Percentiles rank a stretch among this genome's conserved stretches.
Evolutionary conservation across 768 basidiomycete genomes (phyloP).

Genomic region (Naganishia kalamii): DNA sequence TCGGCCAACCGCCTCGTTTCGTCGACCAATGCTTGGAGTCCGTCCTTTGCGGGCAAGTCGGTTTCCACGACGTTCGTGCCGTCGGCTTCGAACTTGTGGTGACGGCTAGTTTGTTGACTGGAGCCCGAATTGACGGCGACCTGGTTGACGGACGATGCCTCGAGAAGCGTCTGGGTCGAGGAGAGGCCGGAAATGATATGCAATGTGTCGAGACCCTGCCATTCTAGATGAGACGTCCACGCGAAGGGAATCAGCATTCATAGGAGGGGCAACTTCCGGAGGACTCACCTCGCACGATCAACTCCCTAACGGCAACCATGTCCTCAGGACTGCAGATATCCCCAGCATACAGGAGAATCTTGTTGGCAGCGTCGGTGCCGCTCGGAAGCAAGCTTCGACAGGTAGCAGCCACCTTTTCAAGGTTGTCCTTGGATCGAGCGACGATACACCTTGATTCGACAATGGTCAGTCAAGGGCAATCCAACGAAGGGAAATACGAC

Average conservation of each 20-base stretch:
- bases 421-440: slow-evolving; percentile 25
- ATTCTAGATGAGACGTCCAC: slow-evolving; percentile 52
- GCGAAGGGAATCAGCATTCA: neutral
- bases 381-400: slow-evolving; percentile 24
- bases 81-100: neutral
- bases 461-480: neutral
- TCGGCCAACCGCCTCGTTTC: slow-evolving; percentile 41
- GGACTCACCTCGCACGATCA: slow-evolving; percentile 56
- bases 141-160: slow-evolving; percentile 27
- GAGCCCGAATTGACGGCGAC: neutral
- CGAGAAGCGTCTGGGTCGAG: slow-evolving; percentile 67
- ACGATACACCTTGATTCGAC: slow-evolving; percentile 48
- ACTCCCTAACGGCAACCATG: slow-evolving; percentile 58
- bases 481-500: slow-evolving; percentile 2
- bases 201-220: slow-evolving; percentile 76
- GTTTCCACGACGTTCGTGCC: neutral
- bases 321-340: slow-evolving; percentile 65
- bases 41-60: slow-evolving; percentile 44
- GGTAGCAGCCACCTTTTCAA: slow-evolving; percentile 3
- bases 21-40: slow-evolving; percentile 57
- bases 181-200: slow-evolving; percentile 78
- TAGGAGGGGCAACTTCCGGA: neutral
- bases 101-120: slow-evolving; percentile 43
- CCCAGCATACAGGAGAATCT: slow-evolving; percentile 54
- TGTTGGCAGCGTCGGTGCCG: slow-evolving; percentile 14